These are phyloP conservation scores for Alternaria brassicicola DNA, from an alignment of 2,329 filamentous ascomycete species.

Conservation along the genomic window DNA sequence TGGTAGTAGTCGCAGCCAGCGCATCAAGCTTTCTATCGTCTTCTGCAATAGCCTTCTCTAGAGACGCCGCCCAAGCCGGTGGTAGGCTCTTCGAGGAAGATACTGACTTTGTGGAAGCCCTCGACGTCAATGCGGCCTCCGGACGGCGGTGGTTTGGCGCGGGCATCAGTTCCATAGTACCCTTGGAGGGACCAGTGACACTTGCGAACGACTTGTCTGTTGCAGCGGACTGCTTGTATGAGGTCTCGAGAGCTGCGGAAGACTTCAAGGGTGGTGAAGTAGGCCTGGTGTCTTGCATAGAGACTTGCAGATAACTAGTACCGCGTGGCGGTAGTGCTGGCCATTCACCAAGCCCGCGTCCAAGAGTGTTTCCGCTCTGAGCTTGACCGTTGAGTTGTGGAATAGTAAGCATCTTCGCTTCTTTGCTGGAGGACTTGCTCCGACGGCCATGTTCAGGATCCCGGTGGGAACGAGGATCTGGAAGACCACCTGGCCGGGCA, in stretches of 20 bases:
- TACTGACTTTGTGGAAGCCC: not conserved
- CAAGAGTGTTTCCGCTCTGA: not conserved
- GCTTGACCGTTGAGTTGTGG: not conserved
- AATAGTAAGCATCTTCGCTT: not conserved
- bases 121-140: not conserved
- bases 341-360: not conserved
- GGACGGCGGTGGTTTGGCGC: not conserved
- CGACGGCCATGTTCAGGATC: not conserved
- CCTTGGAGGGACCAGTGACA: not conserved
- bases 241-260: not conserved
- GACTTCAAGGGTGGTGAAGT: not conserved
- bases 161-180: not conserved
- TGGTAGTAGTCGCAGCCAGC: not conserved
- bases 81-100: not conserved
- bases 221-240: not conserved
- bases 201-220: not conserved
- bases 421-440: not conserved
- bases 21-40: not conserved
- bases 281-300: not conserved
- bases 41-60: slow-evolving; percentile 8
- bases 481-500: not conserved
- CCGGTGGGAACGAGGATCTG: slow-evolving; percentile 12
- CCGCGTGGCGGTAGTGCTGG: not conserved
- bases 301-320: not conserved
- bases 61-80: not conserved